A percentile compares a stretch with the other conserved stretches of the same genome.
phyloP scores from a whole-genome alignment of 2,329 filamentous ascomycete species.

The Escovopsis sp. region DNA sequence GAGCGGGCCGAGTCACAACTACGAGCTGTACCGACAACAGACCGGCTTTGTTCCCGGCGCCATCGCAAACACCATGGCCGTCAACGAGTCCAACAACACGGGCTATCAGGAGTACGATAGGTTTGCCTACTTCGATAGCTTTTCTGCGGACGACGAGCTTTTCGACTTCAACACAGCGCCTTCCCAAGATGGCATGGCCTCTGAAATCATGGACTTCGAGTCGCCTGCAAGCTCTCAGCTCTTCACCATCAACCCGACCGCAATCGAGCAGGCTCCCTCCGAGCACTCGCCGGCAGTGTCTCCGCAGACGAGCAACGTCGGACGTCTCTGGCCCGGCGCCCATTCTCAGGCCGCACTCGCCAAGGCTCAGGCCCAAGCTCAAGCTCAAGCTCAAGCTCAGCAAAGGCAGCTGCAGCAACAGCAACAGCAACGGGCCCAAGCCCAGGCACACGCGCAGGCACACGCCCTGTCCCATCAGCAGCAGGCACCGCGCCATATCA shows the following conservation, averaged over 20 bases:
- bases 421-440: conserved; percentile 51
- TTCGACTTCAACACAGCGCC: conserved; percentile 61
- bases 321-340: conserved; percentile 82
- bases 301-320: conserved; percentile 39
- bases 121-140: conserved; percentile 37
- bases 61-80: conserved; percentile 61
- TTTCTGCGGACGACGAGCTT: conserved; percentile 46
- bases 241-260: conserved; percentile 53
- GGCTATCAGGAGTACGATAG: conserved; percentile 35
- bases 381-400: conserved; percentile 48
- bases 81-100: conserved; percentile 48
- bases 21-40: conserved; percentile 89
- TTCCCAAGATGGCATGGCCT: conserved; percentile 40
- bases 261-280: conserved; percentile 44
- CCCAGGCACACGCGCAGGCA: conserved; percentile 31
- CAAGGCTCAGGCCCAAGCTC: conserved; percentile 50
- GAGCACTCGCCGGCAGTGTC: conserved; percentile 32
- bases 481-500: conserved; percentile 32
- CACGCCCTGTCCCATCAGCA: conserved; percentile 26
- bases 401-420: conserved; percentile 56
- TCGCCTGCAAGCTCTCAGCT: conserved; percentile 39
- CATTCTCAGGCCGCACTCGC: conserved; percentile 76
- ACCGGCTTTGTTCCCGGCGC: conserved; percentile 82
- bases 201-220: conserved; percentile 45
- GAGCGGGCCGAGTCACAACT: conserved; percentile 80